Percentiles rank a stretch among this genome's conserved stretches.
Conservation (phyloP, 73 alveolate genomes). For the Symbiodinium pilosum region DNA sequence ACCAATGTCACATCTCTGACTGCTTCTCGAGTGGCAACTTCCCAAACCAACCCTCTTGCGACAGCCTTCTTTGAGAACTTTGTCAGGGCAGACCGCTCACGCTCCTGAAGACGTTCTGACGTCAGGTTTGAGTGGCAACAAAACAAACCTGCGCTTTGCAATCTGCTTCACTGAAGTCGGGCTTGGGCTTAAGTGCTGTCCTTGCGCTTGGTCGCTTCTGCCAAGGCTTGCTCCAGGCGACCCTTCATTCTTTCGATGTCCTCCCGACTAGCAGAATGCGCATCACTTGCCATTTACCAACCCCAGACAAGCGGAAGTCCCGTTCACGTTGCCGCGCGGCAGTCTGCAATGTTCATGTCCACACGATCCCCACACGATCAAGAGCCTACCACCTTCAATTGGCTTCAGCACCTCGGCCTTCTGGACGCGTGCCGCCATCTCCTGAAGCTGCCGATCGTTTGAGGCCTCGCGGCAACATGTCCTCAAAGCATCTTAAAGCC, state of each 20-base stretch:
- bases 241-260: constrained; percentile 31
- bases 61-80: not conserved
- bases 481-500: not conserved
- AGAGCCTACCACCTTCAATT: not conserved
- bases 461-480: not conserved
- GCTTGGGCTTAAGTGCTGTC: not conserved
- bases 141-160: too few relatives aligned
- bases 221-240: constrained; percentile 59
- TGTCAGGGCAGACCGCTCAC: not conserved
- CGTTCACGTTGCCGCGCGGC: constrained; percentile 75
- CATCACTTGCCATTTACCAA: too few relatives aligned
- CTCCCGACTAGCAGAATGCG: too few relatives aligned
- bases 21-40: too few relatives aligned
- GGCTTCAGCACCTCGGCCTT: not conserved
- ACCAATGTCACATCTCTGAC: too few relatives aligned
- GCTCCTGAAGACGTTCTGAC: not conserved
- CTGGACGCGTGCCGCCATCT: not conserved
- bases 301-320: constrained; percentile 3
- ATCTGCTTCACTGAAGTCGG: too few relatives aligned
- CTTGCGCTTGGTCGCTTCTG: constrained; percentile 57
- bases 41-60: too few relatives aligned
- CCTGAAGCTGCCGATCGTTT: not conserved
- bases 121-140: too few relatives aligned
- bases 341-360: not conserved
- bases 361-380: not conserved